Evolutionary conservation across 352 stramenopile species (phyloP), one percentile per base, ranked within the genome.

Genomic region (Globisporangium recalcitrans): DNA sequence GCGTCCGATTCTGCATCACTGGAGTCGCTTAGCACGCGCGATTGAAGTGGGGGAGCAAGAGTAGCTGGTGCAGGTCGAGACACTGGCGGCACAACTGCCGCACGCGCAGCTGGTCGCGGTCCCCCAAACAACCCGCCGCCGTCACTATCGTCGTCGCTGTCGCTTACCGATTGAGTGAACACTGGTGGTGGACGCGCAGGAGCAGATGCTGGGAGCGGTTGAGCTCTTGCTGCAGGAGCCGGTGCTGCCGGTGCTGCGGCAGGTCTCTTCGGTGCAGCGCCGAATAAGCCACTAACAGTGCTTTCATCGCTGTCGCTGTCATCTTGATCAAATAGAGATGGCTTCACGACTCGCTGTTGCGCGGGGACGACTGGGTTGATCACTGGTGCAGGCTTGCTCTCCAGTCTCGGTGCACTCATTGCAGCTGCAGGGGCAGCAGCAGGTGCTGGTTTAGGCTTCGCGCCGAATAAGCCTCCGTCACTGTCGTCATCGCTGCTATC

Each of bases 1-100:
- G 56, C 71, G 40, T 88, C 80, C 14, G 80, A 89, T 29, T 90
- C 73, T 21, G 66, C 69, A 24, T 82, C 80, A 42, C 78, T 90
- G 3, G 80, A 87, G 47, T 87, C 76, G 21, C 76, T 87, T 40
- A 68, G 56, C 16, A 70, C 62, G 8, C 64, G 72, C n/a, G 68
- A 69, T 60, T 72, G 72, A 22, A 61, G 38, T 47, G 68, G 42
- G 6, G 64, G 55, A 38, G 68, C 38, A 27, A 32, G 22, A 1
- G 49, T n/a, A 19, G 61, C 40, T 10, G 65, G 44, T 38, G 65
- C 47, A 26, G 58, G 56, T 58, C 63, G 34, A 21, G 68, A 29
- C 4, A 58, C 31, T 14, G 60, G 48, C 29, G 64, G 48, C 1
- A 22, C 16, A 8, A n/a, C n/a, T n/a, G 36, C 14, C 19, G 36